phyloP scores from a whole-genome alignment of 2,329 filamentous ascomycete genomes.

The Beauveria sp. region DNA sequence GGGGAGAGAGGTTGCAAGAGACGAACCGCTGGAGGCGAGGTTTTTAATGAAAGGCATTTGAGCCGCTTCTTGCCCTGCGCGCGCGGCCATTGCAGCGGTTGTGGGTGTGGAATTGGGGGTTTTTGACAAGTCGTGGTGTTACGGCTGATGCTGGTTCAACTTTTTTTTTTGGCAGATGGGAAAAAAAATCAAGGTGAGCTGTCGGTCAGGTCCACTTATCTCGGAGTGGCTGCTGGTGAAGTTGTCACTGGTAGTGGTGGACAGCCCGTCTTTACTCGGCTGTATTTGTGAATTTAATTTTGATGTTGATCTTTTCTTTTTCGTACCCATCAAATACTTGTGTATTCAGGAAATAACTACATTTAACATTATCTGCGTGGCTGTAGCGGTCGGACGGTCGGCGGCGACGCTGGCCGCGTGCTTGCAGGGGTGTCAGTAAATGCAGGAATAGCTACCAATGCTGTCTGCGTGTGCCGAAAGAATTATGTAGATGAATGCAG shows the following conservation, averaged over 20 bases:
- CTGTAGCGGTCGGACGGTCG: too few species aligned
- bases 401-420: too few species aligned
- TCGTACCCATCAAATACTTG: too few species aligned
- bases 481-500: too few species aligned
- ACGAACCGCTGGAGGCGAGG: slow-evolving; percentile 73
- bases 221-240: background rate
- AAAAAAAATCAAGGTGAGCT: slow-evolving; percentile 14
- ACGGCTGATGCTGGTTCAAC: background rate
- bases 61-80: slow-evolving; percentile 27
- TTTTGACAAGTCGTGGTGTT: background rate
- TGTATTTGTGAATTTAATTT: too few species aligned
- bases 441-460: too few species aligned
- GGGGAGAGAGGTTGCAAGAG: background rate
- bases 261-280: too few species aligned
- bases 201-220: background rate
- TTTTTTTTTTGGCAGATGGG: slow-evolving; percentile 9
- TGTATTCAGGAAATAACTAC: too few species aligned
- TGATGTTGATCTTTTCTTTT: too few species aligned
- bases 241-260: background rate
- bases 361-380: too few species aligned
- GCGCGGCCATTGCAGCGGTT: slow-evolving; percentile 27
- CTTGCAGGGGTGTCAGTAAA: too few species aligned
- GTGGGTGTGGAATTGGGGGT: slow-evolving; percentile 12
- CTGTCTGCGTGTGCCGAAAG: too few species aligned
- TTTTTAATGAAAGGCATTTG: slow-evolving; percentile 72